These are phyloP conservation scores for Viola pubescens DNA, from an alignment of 441 rosid species.

Conservation along the genomic window DNA sequence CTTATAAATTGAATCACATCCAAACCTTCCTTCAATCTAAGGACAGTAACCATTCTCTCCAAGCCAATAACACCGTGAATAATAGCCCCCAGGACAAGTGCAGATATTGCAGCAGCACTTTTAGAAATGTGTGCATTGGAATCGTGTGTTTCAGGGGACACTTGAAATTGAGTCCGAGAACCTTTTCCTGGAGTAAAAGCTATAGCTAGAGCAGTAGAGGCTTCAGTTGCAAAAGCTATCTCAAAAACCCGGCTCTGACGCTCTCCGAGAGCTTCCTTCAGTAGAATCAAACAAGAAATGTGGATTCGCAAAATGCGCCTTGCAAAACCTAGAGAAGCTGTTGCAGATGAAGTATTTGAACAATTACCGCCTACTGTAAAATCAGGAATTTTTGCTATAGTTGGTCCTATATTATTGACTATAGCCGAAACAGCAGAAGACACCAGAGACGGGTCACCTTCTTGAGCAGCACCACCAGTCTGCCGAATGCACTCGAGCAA, in stretches of 20 bases:
- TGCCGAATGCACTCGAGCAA: constrained; percentile 79
- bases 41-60: constrained; percentile 84
- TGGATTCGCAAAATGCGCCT: constrained; percentile 71
- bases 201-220: constrained; percentile 68
- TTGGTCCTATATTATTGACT: constrained; percentile 58
- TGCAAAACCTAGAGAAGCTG: constrained; percentile 46
- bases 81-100: constrained; percentile 77
- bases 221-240: constrained; percentile 94
- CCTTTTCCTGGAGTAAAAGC: constrained; percentile 67
- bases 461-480: constrained; percentile 98
- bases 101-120: constrained; percentile 77
- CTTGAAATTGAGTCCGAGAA: constrained; percentile 74
- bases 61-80: constrained; percentile 86
- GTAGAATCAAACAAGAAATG: constrained; percentile 71
- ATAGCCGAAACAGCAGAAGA: constrained; percentile 92
- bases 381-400: constrained; percentile 69
- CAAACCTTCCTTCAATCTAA: constrained; percentile 78
- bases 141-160: constrained; percentile 70
- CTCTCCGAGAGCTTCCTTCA: constrained; percentile 96
- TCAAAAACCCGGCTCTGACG: constrained; percentile 95
- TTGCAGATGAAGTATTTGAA: constrained; percentile 42
- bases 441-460: constrained; percentile 94
- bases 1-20: constrained; percentile 83
- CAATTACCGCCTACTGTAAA: constrained; percentile 40
- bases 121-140: constrained; percentile 42